These are phyloP conservation scores for Leishmania martiniquensis DNA, from an alignment of 208 protist species.

Conservation along the genomic window DNA sequence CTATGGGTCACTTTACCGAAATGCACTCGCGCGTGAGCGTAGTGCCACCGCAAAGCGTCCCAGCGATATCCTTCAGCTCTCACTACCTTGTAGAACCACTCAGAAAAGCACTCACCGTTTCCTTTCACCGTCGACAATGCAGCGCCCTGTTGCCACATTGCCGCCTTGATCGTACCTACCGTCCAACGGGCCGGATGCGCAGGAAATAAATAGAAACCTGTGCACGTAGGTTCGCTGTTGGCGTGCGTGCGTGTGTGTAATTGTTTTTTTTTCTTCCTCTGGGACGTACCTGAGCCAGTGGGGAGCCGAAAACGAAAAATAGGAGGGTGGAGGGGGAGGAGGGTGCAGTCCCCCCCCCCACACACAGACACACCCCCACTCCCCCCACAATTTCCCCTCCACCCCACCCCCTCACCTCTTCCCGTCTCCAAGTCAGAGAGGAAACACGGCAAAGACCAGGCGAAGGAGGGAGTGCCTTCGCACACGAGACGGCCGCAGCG, in stretches of 20 bases:
- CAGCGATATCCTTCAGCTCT: neutral
- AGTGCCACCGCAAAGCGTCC: neutral
- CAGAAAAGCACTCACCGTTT: neutral
- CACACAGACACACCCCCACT: too few relatives aligned
- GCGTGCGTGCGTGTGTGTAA: neutral
- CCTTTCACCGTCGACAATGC: too few relatives aligned
- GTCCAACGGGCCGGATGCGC: too few relatives aligned
- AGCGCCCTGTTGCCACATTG: too few relatives aligned
- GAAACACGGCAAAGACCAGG: neutral
- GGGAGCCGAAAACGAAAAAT: neutral
- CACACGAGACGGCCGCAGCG: too few relatives aligned
- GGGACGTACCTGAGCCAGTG: neutral
- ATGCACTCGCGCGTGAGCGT: neutral
- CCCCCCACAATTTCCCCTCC: too few relatives aligned
- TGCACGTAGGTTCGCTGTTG: neutral
- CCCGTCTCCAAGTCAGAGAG: too few relatives aligned
- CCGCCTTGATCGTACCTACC: too few relatives aligned
- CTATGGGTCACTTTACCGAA: neutral
- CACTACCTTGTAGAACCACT: neutral
- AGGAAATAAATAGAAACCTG: too few relatives aligned
- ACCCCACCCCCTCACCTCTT: too few relatives aligned
- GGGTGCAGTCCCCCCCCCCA: neutral
- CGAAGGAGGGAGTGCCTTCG: neutral
- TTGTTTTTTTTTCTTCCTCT: neutral
- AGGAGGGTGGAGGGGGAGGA: neutral